Base-by-base conservation (phyloP, 1,284 basidiomycete genomes). In the Fistulina hepatica region DNA sequence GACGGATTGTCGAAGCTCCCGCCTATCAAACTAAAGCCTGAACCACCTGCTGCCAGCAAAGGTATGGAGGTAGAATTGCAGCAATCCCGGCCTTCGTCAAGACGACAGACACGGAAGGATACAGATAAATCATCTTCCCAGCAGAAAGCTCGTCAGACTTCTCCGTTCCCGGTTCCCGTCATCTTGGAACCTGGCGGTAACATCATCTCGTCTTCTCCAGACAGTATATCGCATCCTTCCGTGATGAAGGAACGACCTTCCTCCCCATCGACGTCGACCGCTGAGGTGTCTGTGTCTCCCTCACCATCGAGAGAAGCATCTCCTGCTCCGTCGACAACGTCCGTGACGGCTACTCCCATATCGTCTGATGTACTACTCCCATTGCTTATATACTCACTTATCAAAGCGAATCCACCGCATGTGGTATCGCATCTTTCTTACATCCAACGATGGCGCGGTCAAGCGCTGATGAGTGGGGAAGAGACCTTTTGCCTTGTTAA, bases 401-500 rank as follows among this genome's bases (percentile, higher is more conserved):
- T 94, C 48, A 86, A 86, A 55, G 67, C 85, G 9, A 95, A 97
- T 52, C 93, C 93, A 1, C 65, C 77, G 0, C 77, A 75, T 42
- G 68, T 93, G 1, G 82, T 88, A 4, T 93, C 88, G 0, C 84
- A 94, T 49, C 68, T 97, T 5, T 63, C 90, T 13, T 97, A 77
- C 54, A 81, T 81, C 0, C 88, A 94, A 48, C 75, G 93, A 15
- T 97, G 89, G 60, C 67, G 90, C 72, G 74, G 47, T 76, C 81
- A 37, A 65, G 73, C 4, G 65, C 83, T 31, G 85, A 79, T 4
- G 13, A 38, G 41, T 8, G 90, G 90, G 1, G 90, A 95, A 52
- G 84, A 88, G 47, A 79, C 76, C 37, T 97, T 93, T 54, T 95
- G 91, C 46, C 69, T 94, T 21, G 85, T 95, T 54, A 97, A 95